Base-by-base conservation (phyloP, 106 monocot genomes). In the Dendrobium chrysotoxum region DNA sequence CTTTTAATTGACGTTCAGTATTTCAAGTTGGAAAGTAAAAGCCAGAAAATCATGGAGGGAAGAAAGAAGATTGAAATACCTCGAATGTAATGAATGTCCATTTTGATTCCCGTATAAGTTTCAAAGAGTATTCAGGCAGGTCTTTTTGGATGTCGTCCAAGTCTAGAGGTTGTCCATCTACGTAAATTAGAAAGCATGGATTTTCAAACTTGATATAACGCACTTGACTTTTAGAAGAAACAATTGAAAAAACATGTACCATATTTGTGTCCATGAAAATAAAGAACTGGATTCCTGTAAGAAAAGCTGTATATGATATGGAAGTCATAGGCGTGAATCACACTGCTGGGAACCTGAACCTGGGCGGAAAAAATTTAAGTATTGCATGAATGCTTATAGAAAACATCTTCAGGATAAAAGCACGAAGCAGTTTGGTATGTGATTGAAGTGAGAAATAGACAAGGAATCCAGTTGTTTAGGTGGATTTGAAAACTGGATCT, bases 71-170 rank as follows among this genome's bases (percentile, higher is more conserved):
- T 42, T 35, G 9, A 68, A 15, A 21, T 82, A 95, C 95, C 93
- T 95, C 99, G 53, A 83, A 79, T 26, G 99, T 99, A 57, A 99
- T 87, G 72, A 89, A 99, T 70, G 99, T 95, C 99, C 95, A 99
- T 79, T 90, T 99, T 64, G 93, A 93, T 72, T 95, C 90, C 28
- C 53, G 85, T 42, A 90, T 54, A 57, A 85, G 76, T 71, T 75
- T 81, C 42, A 53, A 16, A 28, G 98, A 95, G 73, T 83, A 80
- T 58, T 77, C 46, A 78, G 98, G 94, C 86, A 99, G 87, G 55
- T 91, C 87, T 40, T 83, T 80, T 79, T 90, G 85, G 58, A 99
- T 84, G 4, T 86, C 84, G 46, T 88, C 83, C 40, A 88, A 72
- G 42, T 75, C 66, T 80, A 95, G 65, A 54, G 78, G 93, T 73